Evolutionary conservation across 1,284 basidiomycete genomes (phyloP).

Genomic region (Cryptococcus sp.): DNA sequence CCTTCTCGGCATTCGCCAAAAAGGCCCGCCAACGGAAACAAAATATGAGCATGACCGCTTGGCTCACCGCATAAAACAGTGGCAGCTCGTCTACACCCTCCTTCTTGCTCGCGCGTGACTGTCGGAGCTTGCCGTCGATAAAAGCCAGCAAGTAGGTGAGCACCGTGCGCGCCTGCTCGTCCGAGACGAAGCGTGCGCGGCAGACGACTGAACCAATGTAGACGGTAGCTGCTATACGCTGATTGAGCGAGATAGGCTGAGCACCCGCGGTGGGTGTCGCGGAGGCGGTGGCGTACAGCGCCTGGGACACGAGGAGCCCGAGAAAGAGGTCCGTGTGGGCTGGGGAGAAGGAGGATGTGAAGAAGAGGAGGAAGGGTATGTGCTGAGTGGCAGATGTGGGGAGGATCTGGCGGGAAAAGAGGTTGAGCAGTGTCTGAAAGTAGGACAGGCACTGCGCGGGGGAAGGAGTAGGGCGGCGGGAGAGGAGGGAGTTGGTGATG

Average conservation of each 20-base stretch:
- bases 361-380: constrained; percentile 95
- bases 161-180: constrained; percentile 70
- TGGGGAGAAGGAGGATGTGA: constrained; percentile 83
- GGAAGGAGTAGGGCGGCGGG: constrained; percentile 15
- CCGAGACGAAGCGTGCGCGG: constrained; percentile 81
- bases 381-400: constrained; percentile 96
- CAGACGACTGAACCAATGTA: constrained; percentile 92
- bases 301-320: constrained; percentile 84
- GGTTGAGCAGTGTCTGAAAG: constrained; percentile 83
- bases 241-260: constrained; percentile 35
- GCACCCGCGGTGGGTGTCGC: constrained; percentile 19
- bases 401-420: constrained; percentile 90
- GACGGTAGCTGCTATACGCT: constrained; percentile 78
- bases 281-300: constrained; percentile 67
- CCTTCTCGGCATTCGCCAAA: constrained; percentile 14
- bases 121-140: constrained; percentile 69
- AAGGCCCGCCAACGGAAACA: constrained; percentile 86
- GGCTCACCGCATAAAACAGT: constrained; percentile 89
- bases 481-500: constrained; percentile 16
- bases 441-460: constrained; percentile 53
- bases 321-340: constrained; percentile 91
- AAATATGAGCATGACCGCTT: constrained; percentile 94
- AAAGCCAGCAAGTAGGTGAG: constrained; percentile 80
- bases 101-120: constrained; percentile 52
- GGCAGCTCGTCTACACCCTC: constrained; percentile 37